Percentiles rank a stretch among this genome's conserved stretches.
These are phyloP conservation scores for Marsdenia floribunda DNA, from an alignment of 257 asterid genomes.

Conservation along the genomic window DNA sequence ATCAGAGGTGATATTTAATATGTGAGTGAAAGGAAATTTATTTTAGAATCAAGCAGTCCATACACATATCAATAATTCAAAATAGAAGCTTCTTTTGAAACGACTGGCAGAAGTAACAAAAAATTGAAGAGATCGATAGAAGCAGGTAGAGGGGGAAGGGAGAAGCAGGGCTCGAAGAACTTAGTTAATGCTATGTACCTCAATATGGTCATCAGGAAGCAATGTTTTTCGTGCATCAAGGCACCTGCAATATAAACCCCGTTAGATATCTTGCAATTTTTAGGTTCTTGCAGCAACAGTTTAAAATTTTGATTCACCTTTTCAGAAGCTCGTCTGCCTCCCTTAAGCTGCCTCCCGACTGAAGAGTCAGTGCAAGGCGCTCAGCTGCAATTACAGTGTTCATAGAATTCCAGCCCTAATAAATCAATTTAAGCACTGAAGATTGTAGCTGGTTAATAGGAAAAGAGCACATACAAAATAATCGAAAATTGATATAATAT, in stretches of 20 bases:
- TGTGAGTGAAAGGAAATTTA: neutral
- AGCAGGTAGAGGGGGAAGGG: no score
- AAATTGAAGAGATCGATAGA: neutral
- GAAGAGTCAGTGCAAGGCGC: slow-evolving; percentile 74
- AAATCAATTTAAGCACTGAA: slow-evolving; percentile 6
- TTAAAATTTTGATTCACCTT: slow-evolving; percentile 39
- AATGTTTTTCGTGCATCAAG: slow-evolving; percentile 59
- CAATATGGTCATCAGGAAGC: slow-evolving; percentile 67
- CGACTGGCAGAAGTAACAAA: neutral
- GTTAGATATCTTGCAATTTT: slow-evolving; percentile 20
- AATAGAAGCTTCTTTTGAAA: slow-evolving; percentile 10
- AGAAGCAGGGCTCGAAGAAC: no score
- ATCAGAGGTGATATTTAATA: neutral
- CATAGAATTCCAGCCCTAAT: slow-evolving; percentile 79
- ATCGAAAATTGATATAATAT: neutral
- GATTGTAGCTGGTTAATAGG: neutral
- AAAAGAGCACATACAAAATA: neutral
- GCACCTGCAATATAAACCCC: slow-evolving; percentile 53
- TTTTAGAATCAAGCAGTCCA: neutral
- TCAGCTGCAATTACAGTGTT: slow-evolving; percentile 80
- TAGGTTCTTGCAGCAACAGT: slow-evolving; percentile 21
- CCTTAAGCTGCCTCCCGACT: slow-evolving; percentile 50
- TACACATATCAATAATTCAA: neutral
- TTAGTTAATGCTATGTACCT: slow-evolving; percentile 40
- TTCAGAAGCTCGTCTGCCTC: slow-evolving; percentile 79